Evolutionary conservation across 2,329 filamentous ascomycete genomes (phyloP).

Genomic region (Seiridium unicorne): DNA sequence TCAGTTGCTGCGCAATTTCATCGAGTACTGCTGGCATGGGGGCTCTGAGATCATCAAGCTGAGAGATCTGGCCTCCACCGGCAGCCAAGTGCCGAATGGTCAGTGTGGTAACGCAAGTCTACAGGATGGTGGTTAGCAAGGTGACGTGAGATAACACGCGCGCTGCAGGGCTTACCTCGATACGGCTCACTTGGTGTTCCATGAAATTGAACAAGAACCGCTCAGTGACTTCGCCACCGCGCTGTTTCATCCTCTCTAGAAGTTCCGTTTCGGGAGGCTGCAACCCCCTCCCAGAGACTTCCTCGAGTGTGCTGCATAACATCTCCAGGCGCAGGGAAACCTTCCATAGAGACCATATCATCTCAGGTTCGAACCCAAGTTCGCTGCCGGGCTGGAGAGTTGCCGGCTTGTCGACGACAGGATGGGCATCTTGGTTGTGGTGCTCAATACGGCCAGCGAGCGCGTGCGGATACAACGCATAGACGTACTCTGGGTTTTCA

Average conservation of each 20-base stretch:
- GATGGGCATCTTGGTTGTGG: constrained; percentile 48
- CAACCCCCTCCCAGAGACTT: constrained; percentile 58
- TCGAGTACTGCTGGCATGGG: constrained; percentile 73
- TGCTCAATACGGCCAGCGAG: constrained; percentile 77
- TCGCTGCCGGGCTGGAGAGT: constrained; percentile 64
- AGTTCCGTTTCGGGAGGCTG: constrained; percentile 81
- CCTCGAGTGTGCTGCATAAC: constrained; percentile 86
- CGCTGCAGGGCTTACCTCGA: constrained; percentile 67
- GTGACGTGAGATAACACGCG: background rate
- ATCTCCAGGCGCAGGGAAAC: constrained; percentile 88
- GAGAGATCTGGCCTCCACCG: constrained; percentile 60
- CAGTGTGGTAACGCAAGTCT: constrained; percentile 82
- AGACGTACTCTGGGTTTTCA: constrained; percentile 94
- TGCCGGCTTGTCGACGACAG: constrained; percentile 55
- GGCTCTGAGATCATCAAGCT: constrained; percentile 70
- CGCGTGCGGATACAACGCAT: constrained; percentile 89
- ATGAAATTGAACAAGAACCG: constrained; percentile 84
- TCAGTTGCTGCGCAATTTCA: constrained; percentile 59
- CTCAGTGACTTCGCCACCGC: constrained; percentile 85
- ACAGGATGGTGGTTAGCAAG: constrained; percentile 19
- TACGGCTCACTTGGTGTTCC: constrained; percentile 91
- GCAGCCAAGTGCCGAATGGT: constrained; percentile 75
- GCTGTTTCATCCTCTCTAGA: constrained; percentile 63
- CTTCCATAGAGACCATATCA: constrained; percentile 87
- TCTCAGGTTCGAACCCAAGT: constrained; percentile 74